Conservation (phyloP, 306 rosid genomes). For the Gleditsia sinensis region DNA sequence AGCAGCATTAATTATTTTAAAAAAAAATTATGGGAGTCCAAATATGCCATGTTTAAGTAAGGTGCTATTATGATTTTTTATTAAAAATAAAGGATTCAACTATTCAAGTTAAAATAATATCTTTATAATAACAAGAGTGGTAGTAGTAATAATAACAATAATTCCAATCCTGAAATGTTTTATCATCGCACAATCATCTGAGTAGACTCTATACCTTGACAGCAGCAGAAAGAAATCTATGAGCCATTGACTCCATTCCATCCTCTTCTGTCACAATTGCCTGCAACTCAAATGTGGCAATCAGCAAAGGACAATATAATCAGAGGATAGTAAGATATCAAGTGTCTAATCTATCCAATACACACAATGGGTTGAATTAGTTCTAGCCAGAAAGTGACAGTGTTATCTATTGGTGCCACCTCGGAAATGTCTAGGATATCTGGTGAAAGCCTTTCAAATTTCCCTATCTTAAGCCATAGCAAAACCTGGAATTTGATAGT, state of each 20-base stretch:
- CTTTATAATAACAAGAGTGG: not conserved
- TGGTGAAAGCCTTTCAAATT: not conserved
- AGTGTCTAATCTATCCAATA: slow-evolving; percentile 14
- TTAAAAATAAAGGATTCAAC: not conserved
- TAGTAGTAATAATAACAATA: not conserved
- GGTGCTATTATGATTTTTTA: not conserved
- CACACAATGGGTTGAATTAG: slow-evolving; percentile 15
- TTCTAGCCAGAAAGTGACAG: not conserved
- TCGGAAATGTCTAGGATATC: not conserved
- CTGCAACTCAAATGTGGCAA: slow-evolving; percentile 51
- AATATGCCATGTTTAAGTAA: not conserved
- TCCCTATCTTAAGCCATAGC: slow-evolving; percentile 3
- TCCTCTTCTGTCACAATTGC: slow-evolving; percentile 94
- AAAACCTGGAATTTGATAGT: slow-evolving; percentile 1
- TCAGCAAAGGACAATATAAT: slow-evolving; percentile 30
- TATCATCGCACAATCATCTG: slow-evolving; percentile 8
- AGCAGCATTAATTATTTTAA: not conserved
- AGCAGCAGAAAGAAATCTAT: slow-evolving; percentile 97
- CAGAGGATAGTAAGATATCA: slow-evolving; percentile 21
- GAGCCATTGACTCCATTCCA: slow-evolving; percentile 99
- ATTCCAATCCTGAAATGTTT: slow-evolving; percentile 18
- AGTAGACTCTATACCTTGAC: slow-evolving; percentile 63
- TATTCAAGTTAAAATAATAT: not conserved
- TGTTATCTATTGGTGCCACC: slow-evolving; percentile 12
- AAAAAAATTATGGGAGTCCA: not conserved